Base-by-base conservation (phyloP, 352 stramenopile genomes). In the Poterioochromonas sp. region DNA sequence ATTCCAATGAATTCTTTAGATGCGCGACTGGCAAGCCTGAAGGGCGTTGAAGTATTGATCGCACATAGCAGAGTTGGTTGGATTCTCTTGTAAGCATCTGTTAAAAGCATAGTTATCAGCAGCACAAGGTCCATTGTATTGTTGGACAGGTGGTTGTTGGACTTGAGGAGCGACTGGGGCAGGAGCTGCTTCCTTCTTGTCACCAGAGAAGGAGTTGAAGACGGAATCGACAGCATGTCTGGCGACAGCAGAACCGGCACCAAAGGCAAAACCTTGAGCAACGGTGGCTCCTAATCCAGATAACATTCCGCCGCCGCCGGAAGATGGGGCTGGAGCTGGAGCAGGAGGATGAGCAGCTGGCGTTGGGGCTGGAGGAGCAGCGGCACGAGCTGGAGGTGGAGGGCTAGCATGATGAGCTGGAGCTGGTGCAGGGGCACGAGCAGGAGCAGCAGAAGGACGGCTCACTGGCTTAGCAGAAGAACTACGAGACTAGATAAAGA, bases 41-140 rank as follows among this genome's bases (percentile, higher is more conserved):
- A 89, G 84, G 1, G 86, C 83, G 76, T 93, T 87, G 41, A 93
- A 81, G 83, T 91, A 91, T 79, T 90, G 90, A 78, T 93, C 87
- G 80, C 88, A 93, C 76, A 85, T 81, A 39, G 86, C 81, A 35
- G 90, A 87, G 80, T 93, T 87, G 83, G 89, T 90, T 49, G 83
- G 81, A 82, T 88, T 90, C 76, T 83, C 79, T 82, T 90, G 84
- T 64, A 93, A 81, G 82, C 88, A 93, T 79, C 91, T 85, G 62
- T 88, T 84, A 82, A 93, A 92, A 29, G 86, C 84, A 81, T 91
- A 90, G 68, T 90, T 85, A 82, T 91, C 85, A 63, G 82, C 86
- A 34, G 81, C 78, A 79, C 88, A 93, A 37, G 32, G 22, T 8
- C 22, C 60, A 43, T 3, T 43, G 8, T 12, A 12, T 11, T 3